These are phyloP conservation scores for Dioscorea dumetorum DNA, from an alignment of 106 monocot genomes.

Conservation along the genomic window DNA sequence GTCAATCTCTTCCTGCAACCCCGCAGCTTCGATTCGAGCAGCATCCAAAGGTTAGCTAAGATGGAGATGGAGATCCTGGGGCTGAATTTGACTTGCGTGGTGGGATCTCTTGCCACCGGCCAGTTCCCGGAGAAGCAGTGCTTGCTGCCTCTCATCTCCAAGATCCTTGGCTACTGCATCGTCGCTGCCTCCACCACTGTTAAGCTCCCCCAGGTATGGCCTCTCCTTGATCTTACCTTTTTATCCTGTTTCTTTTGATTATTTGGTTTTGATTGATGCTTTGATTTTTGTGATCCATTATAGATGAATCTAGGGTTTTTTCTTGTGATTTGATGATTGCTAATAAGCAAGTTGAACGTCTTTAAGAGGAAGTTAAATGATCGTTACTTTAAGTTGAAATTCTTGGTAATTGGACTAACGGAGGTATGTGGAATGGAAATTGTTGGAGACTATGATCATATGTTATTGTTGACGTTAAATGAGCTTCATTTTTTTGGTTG, in stretches of 20 bases:
- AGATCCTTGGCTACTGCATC: conserved; percentile 92
- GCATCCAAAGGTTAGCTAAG: background rate
- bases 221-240: background rate
- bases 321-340: no score
- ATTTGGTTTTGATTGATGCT: background rate
- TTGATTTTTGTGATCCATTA: background rate
- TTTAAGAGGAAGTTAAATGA: no score
- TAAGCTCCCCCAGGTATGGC: conserved; percentile 80
- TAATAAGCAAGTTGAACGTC: no score
- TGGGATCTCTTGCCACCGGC: conserved; percentile 36
- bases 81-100: conserved; percentile 82
- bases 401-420: no score
- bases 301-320: no score
- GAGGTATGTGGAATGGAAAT: no score
- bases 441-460: no score
- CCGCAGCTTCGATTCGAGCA: no score
- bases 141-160: conserved; percentile 74
- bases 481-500: no score
- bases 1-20: no score
- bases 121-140: conserved; percentile 72
- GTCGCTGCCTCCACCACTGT: conserved; percentile 91
- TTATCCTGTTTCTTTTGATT: background rate
- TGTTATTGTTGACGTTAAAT: no score
- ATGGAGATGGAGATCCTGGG: conserved; percentile 80
- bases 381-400: no score